These are phyloP conservation scores for Naganishia sp. DNA, from an alignment of 1,284 basidiomycete genomes.

Conservation along the genomic window DNA sequence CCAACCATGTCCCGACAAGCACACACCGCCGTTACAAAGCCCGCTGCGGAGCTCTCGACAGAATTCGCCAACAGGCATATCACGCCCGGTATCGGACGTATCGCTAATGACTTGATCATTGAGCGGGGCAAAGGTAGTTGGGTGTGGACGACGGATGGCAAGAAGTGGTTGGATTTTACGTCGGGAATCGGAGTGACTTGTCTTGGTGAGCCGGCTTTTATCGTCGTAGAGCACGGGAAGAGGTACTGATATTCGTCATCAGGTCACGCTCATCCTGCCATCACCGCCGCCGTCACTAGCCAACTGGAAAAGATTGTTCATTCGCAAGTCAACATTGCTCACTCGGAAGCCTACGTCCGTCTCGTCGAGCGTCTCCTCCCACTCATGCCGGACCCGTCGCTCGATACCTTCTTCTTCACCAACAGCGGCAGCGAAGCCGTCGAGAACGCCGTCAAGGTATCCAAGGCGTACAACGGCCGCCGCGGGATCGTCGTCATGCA, in stretches of 20 bases:
- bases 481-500: conserved; percentile 92
- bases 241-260: conserved; percentile 39
- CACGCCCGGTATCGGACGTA: conserved; percentile 45
- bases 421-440: conserved; percentile 65
- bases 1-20: conserved; percentile 17
- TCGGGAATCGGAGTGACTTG: conserved; percentile 65
- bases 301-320: conserved; percentile 82
- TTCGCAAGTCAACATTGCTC: conserved; percentile 60
- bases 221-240: neutral
- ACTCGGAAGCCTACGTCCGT: conserved; percentile 74
- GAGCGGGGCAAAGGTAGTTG: conserved; percentile 75
- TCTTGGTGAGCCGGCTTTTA: conserved; percentile 6
- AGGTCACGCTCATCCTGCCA: conserved; percentile 77
- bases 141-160: conserved; percentile 64
- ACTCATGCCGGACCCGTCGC: conserved; percentile 47
- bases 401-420: conserved; percentile 86
- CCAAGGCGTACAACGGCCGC: conserved; percentile 70
- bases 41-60: conserved; percentile 33
- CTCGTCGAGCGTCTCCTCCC: conserved; percentile 58
- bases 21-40: conserved; percentile 28
- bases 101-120: conserved; percentile 64
- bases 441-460: conserved; percentile 61
- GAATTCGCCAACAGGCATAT: conserved; percentile 44
- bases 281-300: conserved; percentile 80
- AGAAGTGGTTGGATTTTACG: conserved; percentile 76